Evolutionary conservation across 305 asterid species (phyloP), one percentile per base, ranked within the genome.

Genomic region (Fraxinus latifolia): DNA sequence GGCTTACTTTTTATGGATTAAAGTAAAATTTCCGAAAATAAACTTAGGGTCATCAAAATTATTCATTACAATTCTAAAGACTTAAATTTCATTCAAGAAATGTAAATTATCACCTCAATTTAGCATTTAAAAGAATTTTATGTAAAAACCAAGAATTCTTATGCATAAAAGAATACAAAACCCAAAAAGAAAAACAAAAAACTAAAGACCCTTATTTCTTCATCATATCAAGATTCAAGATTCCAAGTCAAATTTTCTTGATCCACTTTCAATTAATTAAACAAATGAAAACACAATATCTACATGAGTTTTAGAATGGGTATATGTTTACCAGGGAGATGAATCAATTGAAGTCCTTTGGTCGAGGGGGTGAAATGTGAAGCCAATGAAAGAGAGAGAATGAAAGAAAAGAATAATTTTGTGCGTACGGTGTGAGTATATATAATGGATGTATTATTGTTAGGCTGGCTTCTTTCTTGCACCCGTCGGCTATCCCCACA

Each of bases 21-120:
- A 53, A 77, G 55, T 68, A 83, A 32, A n/a, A n/a, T 25, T 7
- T 29, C 3, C 2, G 50, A 80, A 17, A 65, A 73, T n/a, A 4
- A 81, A 11, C 74, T 73, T 78, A 71, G 67, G 83, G 53, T n/a
- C 36, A 70, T 17, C 70, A 19, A 60, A 12, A 19, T 8, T 60
- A 60, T 34, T 42, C 19, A 72, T n/a, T 33, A 33, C 72, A 76
- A 68, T 84, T 37, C 15, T 70, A 71, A 55, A 32, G 4, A 60
- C 7, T 32, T 21, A 58, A 21, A 21, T 55, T 71, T 21, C 19
- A 44, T 71, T 47, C 31, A 60, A 7, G 14, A 60, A 60, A 77
- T 65, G 60, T 11, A 78, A 25, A 5, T 11, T 62, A 67, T 12
- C 77, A 67, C 71, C 87, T 78, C 39, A 73, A 74, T 39, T 3